phyloP scores from a whole-genome alignment of 768 basidiomycete genomes.

The Suillus occidentalis region DNA sequence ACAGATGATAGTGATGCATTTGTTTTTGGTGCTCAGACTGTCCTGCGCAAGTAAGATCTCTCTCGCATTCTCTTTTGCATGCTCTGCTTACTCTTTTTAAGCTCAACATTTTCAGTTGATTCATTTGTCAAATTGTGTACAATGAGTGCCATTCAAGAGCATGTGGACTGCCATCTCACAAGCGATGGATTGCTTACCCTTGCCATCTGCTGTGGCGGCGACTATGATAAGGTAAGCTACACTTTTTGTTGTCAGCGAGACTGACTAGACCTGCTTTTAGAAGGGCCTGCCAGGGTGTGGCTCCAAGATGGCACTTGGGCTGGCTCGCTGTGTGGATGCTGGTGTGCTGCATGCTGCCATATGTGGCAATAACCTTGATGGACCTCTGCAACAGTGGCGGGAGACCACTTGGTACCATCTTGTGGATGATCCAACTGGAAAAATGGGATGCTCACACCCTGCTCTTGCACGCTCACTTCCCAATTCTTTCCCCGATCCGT shows the following conservation, averaged over 20 bases:
- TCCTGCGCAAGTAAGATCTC: constrained; percentile 4
- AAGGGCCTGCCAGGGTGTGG: not conserved
- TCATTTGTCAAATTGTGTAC: too few relatives aligned
- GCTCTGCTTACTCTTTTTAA: not conserved
- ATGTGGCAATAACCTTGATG: not conserved
- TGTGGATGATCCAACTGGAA: not conserved
- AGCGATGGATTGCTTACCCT: too few relatives aligned
- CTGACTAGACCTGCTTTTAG: not conserved
- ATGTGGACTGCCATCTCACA: too few relatives aligned
- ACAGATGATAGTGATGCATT: constrained; percentile 1
- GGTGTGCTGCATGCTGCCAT: not conserved
- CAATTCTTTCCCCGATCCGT: not conserved
- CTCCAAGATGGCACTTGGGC: not conserved
- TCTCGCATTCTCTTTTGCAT: not conserved
- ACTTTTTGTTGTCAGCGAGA: not conserved
- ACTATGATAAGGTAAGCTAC: not conserved
- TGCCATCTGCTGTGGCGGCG: too few relatives aligned
- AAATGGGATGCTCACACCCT: constrained; percentile 1
- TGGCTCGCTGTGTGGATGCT: not conserved
- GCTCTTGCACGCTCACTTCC: not conserved
- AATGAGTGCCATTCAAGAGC: too few relatives aligned
- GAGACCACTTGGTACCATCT: not conserved
- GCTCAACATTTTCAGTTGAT: too few relatives aligned
- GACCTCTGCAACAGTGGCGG: not conserved
- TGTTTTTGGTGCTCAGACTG: constrained; percentile 3